Evolutionary conservation across 2,329 filamentous ascomycete genomes (phyloP).

Genomic region (Aureobasidium musti): DNA sequence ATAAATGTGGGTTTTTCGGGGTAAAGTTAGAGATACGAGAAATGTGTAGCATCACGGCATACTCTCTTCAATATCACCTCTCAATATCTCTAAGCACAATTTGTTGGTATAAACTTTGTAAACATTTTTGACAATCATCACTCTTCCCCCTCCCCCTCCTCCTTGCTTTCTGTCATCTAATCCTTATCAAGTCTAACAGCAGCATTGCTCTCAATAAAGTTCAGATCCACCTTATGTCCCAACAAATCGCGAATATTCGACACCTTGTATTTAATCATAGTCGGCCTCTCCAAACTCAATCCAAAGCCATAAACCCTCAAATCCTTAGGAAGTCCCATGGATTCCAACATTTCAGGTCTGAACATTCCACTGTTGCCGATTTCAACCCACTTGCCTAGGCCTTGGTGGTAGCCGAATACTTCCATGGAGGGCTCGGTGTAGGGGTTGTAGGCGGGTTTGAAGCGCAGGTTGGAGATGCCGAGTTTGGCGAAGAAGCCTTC

Average conservation of each 20-base stretch:
- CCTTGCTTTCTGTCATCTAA: conserved; percentile 41
- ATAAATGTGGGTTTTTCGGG: too few relatives aligned
- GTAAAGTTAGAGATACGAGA: too few relatives aligned
- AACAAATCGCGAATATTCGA: conserved; percentile 90
- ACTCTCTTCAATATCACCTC: too few relatives aligned
- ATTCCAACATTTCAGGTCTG: conserved; percentile 92
- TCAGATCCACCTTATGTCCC: conserved; percentile 92
- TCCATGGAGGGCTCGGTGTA: conserved; percentile 98
- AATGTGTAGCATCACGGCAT: too few relatives aligned
- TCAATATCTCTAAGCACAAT: too few relatives aligned
- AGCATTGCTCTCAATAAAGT: conserved; percentile 87
- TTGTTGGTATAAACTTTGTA: background rate
- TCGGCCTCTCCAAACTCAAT: conserved; percentile 85
- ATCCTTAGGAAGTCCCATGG: conserved; percentile 90
- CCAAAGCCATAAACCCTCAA: conserved; percentile 95
- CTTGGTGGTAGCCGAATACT: conserved; percentile 93
- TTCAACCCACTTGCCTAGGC: conserved; percentile 87
- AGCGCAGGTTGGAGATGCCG: conserved; percentile 82
- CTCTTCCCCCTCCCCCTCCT: too few relatives aligned
- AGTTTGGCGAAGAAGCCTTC: conserved; percentile 95
- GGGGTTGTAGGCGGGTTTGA: conserved; percentile 96
- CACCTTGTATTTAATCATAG: conserved; percentile 85
- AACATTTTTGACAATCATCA: too few relatives aligned
- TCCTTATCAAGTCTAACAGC: conserved; percentile 88
- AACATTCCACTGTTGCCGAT: conserved; percentile 99